Percentiles rank a stretch among this genome's conserved stretches.
phyloP scores from a whole-genome alignment of 805 yeast genomes.

The Hanseniaspora meyeri region DNA sequence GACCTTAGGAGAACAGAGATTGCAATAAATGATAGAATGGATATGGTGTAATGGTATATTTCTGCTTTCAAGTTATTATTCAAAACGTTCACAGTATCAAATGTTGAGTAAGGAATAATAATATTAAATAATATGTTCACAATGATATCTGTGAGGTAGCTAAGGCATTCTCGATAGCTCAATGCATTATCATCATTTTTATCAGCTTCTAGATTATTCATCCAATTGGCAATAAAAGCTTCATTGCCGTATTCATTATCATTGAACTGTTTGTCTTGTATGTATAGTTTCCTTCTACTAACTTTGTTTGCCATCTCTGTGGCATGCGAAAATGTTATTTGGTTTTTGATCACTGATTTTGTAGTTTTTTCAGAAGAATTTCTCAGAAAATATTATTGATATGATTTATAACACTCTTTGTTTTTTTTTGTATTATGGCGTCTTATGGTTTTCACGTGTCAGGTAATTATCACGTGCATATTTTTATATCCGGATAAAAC shows the following conservation, averaged over 20 bases:
- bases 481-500: not conserved
- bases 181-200: not conserved
- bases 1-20: conserved; percentile 14
- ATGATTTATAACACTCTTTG: too few species aligned
- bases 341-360: not conserved
- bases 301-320: not conserved
- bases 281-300: not conserved
- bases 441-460: too few species aligned
- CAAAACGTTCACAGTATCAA: not conserved
- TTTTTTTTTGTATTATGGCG: too few species aligned
- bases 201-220: not conserved
- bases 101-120: conserved; percentile 5
- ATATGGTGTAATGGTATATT: conserved; percentile 19
- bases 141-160: not conserved
- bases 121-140: not conserved
- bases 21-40: conserved; percentile 14
- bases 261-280: not conserved
- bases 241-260: conserved; percentile 9
- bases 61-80: not conserved
- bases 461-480: too few species aligned
- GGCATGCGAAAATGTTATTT: too few species aligned
- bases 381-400: too few species aligned
- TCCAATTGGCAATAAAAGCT: not conserved
- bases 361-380: too few species aligned
- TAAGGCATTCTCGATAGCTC: not conserved